Evolutionary conservation across 1,284 basidiomycete species (phyloP).

Genomic region (Pholiota adiposa): DNA sequence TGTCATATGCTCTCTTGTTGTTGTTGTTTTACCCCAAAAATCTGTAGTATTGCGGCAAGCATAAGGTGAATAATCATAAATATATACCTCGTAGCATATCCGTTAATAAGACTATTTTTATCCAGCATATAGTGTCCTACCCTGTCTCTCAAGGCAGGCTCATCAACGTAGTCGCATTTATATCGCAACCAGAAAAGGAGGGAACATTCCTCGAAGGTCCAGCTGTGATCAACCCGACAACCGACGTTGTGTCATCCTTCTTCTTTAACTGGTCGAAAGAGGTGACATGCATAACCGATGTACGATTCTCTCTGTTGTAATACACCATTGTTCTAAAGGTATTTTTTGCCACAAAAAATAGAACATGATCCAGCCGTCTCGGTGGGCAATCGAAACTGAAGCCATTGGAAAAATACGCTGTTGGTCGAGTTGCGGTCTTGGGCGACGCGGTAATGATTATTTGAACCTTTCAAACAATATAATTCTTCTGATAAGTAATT

Average conservation of each 20-base stretch:
- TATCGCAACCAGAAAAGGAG: constrained; percentile 18
- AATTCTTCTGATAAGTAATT: not conserved
- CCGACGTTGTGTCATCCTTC: constrained; percentile 36
- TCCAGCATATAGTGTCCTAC: constrained; percentile 25
- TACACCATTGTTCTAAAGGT: too few species aligned
- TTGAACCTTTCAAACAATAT: not conserved
- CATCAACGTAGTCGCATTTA: constrained; percentile 21
- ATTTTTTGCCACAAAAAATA: constrained; percentile 9
- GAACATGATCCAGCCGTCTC: constrained; percentile 42
- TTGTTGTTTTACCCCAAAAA: not conserved
- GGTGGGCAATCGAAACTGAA: constrained; percentile 48
- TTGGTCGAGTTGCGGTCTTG: constrained; percentile 41
- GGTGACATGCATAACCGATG: constrained; percentile 34
- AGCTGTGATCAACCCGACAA: constrained; percentile 36
- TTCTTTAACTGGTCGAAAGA: constrained; percentile 40
- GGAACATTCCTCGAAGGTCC: constrained; percentile 17
- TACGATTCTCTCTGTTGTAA: constrained; percentile 13
- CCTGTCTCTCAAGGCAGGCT: constrained; percentile 21
- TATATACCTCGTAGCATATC: not conserved
- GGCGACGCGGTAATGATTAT: constrained; percentile 44
- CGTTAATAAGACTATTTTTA: not conserved
- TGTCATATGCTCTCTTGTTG: not conserved
- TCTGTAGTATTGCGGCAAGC: constrained; percentile 23
- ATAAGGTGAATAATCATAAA: constrained; percentile 12
- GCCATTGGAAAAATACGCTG: constrained; percentile 35